Conservation (phyloP, 2,329 filamentous ascomycete species). For the Tympanopsis confertula region DNA sequence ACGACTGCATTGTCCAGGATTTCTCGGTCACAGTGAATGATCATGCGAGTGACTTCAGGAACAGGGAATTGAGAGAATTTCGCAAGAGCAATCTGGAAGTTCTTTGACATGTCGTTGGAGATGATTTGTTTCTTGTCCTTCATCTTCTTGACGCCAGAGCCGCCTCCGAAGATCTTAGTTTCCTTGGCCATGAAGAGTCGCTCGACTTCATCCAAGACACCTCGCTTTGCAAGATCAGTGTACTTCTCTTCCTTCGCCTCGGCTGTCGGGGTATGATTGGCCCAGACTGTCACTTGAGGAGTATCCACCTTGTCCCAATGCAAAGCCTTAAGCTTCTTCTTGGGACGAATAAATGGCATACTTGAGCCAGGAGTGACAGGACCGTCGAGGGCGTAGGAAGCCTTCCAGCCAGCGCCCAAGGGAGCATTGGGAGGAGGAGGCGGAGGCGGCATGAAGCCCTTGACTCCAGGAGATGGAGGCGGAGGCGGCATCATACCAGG, state of each 20-base stretch:
- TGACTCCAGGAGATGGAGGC: conserved; percentile 26
- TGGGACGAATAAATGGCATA: conserved; percentile 73
- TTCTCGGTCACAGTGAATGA: conserved; percentile 86
- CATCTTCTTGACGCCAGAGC: conserved; percentile 56
- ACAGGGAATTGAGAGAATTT: conserved; percentile 80
- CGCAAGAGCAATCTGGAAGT: conserved; percentile 82
- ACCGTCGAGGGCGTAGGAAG: conserved; percentile 60
- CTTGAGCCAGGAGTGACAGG: conserved; percentile 39
- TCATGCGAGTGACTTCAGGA: conserved; percentile 80
- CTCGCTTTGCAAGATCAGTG: conserved; percentile 80
- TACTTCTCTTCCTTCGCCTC: conserved; percentile 94
- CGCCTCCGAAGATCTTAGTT: conserved; percentile 67
- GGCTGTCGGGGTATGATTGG: conserved; percentile 70
- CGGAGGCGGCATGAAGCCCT: conserved; percentile 17
- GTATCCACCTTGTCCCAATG: conserved; percentile 99
- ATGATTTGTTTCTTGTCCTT: conserved; percentile 98
- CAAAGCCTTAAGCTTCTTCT: conserved; percentile 98
- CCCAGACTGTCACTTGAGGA: conserved; percentile 86
- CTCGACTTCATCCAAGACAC: conserved; percentile 94
- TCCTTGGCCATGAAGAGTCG: conserved; percentile 96
- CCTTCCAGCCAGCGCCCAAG: conserved; percentile 56
- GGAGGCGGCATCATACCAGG: conserved; percentile 20
- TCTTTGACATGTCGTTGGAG: conserved; percentile 76
- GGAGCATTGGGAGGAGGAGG: conserved; percentile 43
- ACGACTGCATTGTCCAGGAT: conserved; percentile 82